Conservation (phyloP, 306 rosid species). For the Arachis hypogaea region DNA sequence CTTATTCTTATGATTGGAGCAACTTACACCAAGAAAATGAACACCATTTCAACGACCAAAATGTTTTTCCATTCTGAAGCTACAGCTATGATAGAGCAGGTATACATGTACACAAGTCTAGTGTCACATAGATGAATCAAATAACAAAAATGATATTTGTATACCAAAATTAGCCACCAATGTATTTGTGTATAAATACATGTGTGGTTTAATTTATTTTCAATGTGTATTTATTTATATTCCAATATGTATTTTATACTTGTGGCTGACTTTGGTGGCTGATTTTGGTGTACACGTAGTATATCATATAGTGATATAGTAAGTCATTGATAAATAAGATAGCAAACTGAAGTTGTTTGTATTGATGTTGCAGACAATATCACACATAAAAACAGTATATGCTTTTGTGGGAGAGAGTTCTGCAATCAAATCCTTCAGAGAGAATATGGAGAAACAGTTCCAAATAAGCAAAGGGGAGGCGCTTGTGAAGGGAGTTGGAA, state of each 20-base stretch:
- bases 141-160: too few species aligned
- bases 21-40: conserved; percentile 80
- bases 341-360: not conserved
- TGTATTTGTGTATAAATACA: too few species aligned
- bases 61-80: conserved; percentile 69
- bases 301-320: not conserved
- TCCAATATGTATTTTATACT: too few species aligned
- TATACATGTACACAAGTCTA: conserved; percentile 23
- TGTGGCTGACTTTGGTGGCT: too few species aligned
- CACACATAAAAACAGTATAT: conserved; percentile 85
- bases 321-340: not conserved
- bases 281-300: too few species aligned
- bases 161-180: too few species aligned
- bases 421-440: conserved; percentile 59
- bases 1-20: conserved; percentile 79
- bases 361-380: conserved; percentile 61
- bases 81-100: conserved; percentile 85
- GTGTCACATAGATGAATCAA: not conserved
- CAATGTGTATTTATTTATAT: too few species aligned
- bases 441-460: conserved; percentile 62
- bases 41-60: conserved; percentile 60
- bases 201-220: too few species aligned
- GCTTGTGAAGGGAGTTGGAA: conserved; percentile 78
- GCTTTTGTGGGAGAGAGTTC: conserved; percentile 81
- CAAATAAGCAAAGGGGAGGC: conserved; percentile 75